Evolutionary conservation across 352 stramenopile species (phyloP).

Genomic region (Pythium folliculosum): DNA sequence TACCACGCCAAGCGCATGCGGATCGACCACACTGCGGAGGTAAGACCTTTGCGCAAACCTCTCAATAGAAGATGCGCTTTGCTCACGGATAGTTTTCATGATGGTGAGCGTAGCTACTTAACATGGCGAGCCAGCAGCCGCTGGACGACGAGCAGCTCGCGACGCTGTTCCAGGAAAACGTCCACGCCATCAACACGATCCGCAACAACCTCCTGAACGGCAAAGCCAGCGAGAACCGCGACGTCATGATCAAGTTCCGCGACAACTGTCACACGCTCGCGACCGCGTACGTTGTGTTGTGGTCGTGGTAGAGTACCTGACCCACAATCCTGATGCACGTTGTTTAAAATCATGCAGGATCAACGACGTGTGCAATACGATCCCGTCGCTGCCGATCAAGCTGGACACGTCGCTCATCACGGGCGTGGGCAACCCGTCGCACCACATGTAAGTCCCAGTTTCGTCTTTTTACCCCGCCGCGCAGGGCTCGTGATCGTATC

Average conservation of each 20-base stretch:
- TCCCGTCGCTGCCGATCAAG: conserved; percentile 65
- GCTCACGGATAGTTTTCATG: neutral
- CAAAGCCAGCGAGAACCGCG: conserved; percentile 49
- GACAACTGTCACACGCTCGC: conserved; percentile 66
- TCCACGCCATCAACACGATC: conserved; percentile 61
- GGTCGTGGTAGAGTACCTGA: no score
- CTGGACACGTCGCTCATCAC: conserved; percentile 68
- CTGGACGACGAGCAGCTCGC: conserved; percentile 48
- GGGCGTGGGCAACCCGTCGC: conserved; percentile 1
- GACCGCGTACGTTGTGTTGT: conserved; percentile 46
- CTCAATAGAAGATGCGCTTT: neutral
- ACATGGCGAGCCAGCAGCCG: conserved; percentile 20
- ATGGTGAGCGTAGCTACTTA: conserved; percentile 14
- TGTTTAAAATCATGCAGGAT: conserved; percentile 34
- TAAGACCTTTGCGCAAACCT: neutral
- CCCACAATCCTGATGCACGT: neutral
- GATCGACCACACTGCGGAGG: conserved; percentile 41
- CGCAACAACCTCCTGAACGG: conserved; percentile 68
- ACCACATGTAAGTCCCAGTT: conserved; percentile 9
- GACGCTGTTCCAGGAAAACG: conserved; percentile 69
- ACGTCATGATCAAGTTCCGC: conserved; percentile 66
- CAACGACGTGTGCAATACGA: conserved; percentile 55
- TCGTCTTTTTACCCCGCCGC: neutral
- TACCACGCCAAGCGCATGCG: conserved; percentile 60
- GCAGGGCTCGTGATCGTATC: neutral